Percentiles rank a stretch among this genome's conserved stretches.
Conservation (phyloP, 2,329 filamentous ascomycete species). For the Xylaria sp. region DNA sequence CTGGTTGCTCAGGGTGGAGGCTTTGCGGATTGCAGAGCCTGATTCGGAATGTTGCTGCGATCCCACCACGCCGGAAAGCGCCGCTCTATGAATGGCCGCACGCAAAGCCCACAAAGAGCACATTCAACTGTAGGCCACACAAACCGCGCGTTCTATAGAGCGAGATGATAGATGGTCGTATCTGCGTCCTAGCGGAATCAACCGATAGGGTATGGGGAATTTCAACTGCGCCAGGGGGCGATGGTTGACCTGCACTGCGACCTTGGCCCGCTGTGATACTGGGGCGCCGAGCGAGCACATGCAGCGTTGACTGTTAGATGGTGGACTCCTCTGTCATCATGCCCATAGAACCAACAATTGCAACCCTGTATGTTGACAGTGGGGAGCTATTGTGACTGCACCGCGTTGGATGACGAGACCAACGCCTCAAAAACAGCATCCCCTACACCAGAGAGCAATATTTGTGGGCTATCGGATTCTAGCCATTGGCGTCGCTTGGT, state of each 20-base stretch:
- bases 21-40: background rate
- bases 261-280: conserved; percentile 1
- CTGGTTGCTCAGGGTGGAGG: background rate
- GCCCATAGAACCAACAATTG: conserved; percentile 5
- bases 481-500: background rate
- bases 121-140: background rate
- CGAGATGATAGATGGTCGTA: background rate
- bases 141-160: background rate
- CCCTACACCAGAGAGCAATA: background rate
- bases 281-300: background rate
- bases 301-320: background rate
- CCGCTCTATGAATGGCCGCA: background rate
- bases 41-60: background rate
- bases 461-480: background rate
- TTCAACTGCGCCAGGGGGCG: background rate
- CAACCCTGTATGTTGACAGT: background rate
- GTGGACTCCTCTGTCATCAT: background rate
- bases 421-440: background rate
- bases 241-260: background rate
- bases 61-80: background rate
- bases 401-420: background rate
- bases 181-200: background rate
- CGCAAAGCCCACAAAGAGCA: conserved; percentile 3
- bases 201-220: background rate
- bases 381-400: background rate